Evolutionary conservation across 2,329 filamentous ascomycete species (phyloP).

Genomic region (Pseudogymnoascus sp.): DNA sequence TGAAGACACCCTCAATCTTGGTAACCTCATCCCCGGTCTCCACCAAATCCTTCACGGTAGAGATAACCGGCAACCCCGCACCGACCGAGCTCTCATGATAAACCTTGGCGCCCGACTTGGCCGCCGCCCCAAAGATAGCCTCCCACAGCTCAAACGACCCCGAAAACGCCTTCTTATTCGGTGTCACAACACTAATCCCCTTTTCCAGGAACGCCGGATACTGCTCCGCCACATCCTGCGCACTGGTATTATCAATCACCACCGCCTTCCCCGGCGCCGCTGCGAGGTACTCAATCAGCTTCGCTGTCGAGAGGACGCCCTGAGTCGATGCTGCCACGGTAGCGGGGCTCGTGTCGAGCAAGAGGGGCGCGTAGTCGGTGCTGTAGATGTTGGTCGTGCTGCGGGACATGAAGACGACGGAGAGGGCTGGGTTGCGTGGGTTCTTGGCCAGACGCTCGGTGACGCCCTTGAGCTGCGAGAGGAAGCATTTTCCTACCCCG

Average conservation of each 20-base stretch:
- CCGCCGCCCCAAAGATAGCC: conserved; percentile 71
- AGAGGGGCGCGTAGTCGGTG: conserved; percentile 61
- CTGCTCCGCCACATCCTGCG: conserved; percentile 70
- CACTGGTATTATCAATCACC: conserved; percentile 93
- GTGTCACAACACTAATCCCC: conserved; percentile 86
- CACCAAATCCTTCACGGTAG: conserved; percentile 87
- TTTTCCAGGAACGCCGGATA: conserved; percentile 76
- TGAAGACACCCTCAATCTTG: conserved; percentile 95
- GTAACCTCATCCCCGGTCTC: conserved; percentile 87
- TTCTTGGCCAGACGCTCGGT: conserved; percentile 54
- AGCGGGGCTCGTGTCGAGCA: conserved; percentile 52
- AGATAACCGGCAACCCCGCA: conserved; percentile 86
- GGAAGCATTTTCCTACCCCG: conserved; percentile 87
- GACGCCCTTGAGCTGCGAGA: conserved; percentile 68
- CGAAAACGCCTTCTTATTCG: conserved; percentile 98
- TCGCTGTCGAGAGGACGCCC: conserved; percentile 57
- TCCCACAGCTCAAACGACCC: conserved; percentile 75
- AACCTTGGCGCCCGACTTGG: conserved; percentile 65
- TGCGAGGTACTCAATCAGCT: conserved; percentile 71
- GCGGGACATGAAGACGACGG: conserved; percentile 76
- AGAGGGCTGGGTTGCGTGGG: conserved; percentile 44
- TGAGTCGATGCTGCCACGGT: conserved; percentile 57
- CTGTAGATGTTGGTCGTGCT: conserved; percentile 77
- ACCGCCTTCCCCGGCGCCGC: conserved; percentile 71
- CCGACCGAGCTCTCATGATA: conserved; percentile 96